Base-by-base conservation (phyloP, 192 early-diverging fungal species). In the Thamnidium elegans region DNA sequence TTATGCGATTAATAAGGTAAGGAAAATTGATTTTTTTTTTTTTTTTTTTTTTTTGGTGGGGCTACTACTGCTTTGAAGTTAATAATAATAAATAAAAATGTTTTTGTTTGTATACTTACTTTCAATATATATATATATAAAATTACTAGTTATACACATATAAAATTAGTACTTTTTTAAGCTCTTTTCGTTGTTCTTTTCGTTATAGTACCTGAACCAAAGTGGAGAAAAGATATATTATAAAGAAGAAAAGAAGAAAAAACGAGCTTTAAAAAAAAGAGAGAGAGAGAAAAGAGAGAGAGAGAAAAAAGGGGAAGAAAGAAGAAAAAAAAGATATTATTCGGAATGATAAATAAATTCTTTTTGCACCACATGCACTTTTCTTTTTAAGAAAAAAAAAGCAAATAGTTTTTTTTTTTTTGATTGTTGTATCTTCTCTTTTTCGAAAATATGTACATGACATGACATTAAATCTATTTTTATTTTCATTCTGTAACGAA, bases 251-350 rank as follows among this genome's bases (percentile, higher is more conserved):
- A n/a, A 50, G 31, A 39, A 46, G 1, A 20, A 54, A 17, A 45
- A 23, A 31, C 19, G 14, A 13, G 20, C 39, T 23, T 58, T 65
- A 30, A 11, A 34, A 19, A 47, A 62, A 32, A 58, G 21, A 47
- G 39, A 39, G 14, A 50, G 47, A 58, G 58, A 67, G 50, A 56
- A 15, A 58, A 44, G 65, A 17, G 55, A 30, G 62, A 47, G 32
- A 32, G 17, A 15, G 17, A 10, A 51, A 21, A 34, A 20, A 63
- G 30, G 20, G 30, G 46, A 54, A 53, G 15, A n/a, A 66, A 47
- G 15, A 56, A 50, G 43, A n/a, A 45, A 21, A 45, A 44, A 50
- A 60, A 60, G 39, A 60, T 15, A 36, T 19, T 51, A 50, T 19
- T 34, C 30, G 32, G 47, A 63, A 50, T 50, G 39, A 46, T 30